These are phyloP conservation scores for Fusarium sp. DNA, from an alignment of 2,329 filamentous ascomycete genomes.

Conservation along the genomic window DNA sequence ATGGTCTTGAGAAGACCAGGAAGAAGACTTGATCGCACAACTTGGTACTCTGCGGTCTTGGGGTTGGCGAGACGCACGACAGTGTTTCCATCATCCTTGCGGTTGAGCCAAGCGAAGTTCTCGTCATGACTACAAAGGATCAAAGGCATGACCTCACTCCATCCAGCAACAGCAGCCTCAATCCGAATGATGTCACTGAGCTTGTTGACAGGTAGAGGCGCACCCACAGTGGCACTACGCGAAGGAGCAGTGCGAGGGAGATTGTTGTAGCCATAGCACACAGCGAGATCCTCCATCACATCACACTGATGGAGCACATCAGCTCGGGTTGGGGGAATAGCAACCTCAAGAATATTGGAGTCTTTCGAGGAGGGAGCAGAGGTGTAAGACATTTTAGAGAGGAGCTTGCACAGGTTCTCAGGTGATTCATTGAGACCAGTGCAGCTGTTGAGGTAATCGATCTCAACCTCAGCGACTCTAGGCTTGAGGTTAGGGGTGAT, in stretches of 20 bases:
- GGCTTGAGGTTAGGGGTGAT: conserved; percentile 84
- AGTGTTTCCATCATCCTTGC: conserved; percentile 84
- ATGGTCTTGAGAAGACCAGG: conserved; percentile 94
- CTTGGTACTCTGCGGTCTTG: conserved; percentile 92
- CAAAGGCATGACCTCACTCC: conserved; percentile 95
- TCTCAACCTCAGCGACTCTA: conserved; percentile 81
- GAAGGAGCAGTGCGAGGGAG: conserved; percentile 88
- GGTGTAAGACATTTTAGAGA: conserved; percentile 90
- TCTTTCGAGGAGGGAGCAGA: conserved; percentile 79
- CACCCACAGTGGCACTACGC: conserved; percentile 86
- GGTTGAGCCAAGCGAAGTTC: conserved; percentile 96
- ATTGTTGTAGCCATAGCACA: conserved; percentile 97
- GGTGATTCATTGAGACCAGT: conserved; percentile 83
- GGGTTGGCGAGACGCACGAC: conserved; percentile 90
- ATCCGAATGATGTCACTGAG: conserved; percentile 89
- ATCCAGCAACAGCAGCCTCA: conserved; percentile 93
- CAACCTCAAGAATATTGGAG: conserved; percentile 79
- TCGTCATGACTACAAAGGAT: conserved; percentile 98
- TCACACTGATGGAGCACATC: conserved; percentile 97
- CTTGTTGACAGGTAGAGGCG: conserved; percentile 92
- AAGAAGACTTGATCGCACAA: conserved; percentile 87
- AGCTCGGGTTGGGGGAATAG: conserved; percentile 88
- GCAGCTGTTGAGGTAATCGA: conserved; percentile 94
- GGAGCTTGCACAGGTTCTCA: conserved; percentile 79
- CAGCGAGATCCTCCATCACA: conserved; percentile 98